phyloP scores from a whole-genome alignment of 768 basidiomycete genomes.

The Multifurca ochricompacta region DNA sequence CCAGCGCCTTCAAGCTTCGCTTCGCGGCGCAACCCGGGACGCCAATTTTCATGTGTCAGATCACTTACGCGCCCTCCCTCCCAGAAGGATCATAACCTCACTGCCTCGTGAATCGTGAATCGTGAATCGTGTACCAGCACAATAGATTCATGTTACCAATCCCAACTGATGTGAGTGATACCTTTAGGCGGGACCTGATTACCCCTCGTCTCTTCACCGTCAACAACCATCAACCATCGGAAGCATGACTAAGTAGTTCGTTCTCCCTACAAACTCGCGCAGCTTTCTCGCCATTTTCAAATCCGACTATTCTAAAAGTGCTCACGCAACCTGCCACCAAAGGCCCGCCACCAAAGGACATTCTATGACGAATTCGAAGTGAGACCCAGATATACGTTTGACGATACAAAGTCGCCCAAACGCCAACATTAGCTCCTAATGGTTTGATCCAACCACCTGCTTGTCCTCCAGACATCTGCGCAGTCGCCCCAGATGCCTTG shows the following conservation, averaged over 20 bases:
- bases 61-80: no score
- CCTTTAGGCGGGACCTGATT: conserved; percentile 14
- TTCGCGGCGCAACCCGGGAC: no score
- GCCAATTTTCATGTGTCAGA: no score
- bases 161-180: no score
- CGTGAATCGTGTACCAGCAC: no score
- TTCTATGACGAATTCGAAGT: neutral
- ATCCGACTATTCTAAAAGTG: conserved; percentile 17
- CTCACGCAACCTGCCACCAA: conserved; percentile 16
- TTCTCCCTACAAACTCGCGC: conserved; percentile 27
- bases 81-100: no score
- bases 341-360: conserved; percentile 15
- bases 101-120: no score
- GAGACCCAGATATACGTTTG: neutral
- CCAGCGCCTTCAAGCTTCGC: no score
- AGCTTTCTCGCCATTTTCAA: conserved; percentile 29
- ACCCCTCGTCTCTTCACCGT: conserved; percentile 10
- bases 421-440: neutral
- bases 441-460: conserved; percentile 11
- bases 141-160: no score
- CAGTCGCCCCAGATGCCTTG: conserved; percentile 12
- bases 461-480: conserved; percentile 14
- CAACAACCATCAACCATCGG: conserved; percentile 14
- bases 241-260: conserved; percentile 13
- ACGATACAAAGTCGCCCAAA: conserved; percentile 9